Percentiles rank a stretch among this genome's conserved stretches.
phyloP scores from a whole-genome alignment of 352 stramenopile genomes.

The Globisporangium nodosum region DNA sequence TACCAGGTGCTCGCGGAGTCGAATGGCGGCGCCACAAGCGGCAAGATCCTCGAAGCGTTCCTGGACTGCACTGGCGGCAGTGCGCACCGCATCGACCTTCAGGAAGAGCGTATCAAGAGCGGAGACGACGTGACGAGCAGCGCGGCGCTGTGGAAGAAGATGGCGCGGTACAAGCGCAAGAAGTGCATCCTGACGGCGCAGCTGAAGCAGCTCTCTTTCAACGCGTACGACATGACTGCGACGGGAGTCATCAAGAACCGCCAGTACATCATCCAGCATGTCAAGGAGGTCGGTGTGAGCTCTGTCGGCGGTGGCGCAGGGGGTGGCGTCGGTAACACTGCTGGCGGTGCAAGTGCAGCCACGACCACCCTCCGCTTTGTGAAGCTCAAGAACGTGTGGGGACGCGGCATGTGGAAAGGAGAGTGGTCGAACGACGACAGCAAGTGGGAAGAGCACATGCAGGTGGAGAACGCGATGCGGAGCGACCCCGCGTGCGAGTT shows the following conservation, averaged over 20 bases:
- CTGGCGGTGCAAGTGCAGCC: not conserved
- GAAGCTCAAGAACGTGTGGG: conserved; percentile 82
- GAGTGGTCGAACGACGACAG: conserved; percentile 81
- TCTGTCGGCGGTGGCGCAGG: conserved; percentile 4
- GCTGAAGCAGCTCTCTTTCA: conserved; percentile 66
- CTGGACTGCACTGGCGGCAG: conserved; percentile 87
- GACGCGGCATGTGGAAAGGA: conserved; percentile 69
- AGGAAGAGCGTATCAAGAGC: conserved; percentile 23
- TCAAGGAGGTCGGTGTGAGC: conserved; percentile 47
- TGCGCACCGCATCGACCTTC: conserved; percentile 68
- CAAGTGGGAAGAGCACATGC: conserved; percentile 80
- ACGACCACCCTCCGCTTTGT: conserved; percentile 51
- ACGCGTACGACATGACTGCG: conserved; percentile 46
- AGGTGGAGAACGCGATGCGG: conserved; percentile 61
- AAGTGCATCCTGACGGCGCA: conserved; percentile 65
- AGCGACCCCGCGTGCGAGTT: conserved; percentile 57
- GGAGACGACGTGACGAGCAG: conserved; percentile 13
- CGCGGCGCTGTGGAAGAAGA: conserved; percentile 52
- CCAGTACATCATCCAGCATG: conserved; percentile 66
- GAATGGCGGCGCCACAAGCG: conserved; percentile 34
- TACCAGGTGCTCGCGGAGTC: conserved; percentile 50
- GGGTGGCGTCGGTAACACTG: not conserved
- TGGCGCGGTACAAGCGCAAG: conserved; percentile 50
- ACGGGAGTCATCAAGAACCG: conserved; percentile 72
- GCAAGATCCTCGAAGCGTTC: conserved; percentile 77